Conservation (phyloP, 345 rosid species). For the Mallotus nudiflorus region DNA sequence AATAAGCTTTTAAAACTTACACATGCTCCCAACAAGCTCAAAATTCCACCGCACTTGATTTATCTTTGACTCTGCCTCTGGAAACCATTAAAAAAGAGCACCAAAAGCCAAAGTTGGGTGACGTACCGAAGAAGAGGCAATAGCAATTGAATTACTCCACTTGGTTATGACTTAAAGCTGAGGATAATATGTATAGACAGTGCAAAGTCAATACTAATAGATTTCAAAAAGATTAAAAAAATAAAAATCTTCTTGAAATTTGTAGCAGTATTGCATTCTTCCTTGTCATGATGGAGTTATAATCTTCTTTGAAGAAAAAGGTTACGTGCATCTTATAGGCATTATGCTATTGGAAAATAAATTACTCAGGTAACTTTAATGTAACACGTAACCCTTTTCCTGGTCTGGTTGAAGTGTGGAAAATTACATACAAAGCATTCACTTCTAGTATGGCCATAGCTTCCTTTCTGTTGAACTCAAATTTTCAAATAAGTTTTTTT, state of each 20-base stretch:
- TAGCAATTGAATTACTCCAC: slow-evolving; percentile 2
- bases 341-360: no score
- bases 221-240: neutral
- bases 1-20: slow-evolving; percentile 28
- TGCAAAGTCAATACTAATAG: neutral
- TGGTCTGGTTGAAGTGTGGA: no score
- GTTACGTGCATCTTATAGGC: neutral
- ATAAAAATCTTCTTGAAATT: neutral
- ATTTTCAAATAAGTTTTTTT: no score
- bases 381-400: no score
- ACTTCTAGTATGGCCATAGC: no score
- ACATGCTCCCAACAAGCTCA: slow-evolving; percentile 26
- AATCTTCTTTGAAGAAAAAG: neutral
- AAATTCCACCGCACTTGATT: slow-evolving; percentile 40
- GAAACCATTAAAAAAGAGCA: slow-evolving; percentile 13
- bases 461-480: no score
- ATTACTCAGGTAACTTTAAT: no score
- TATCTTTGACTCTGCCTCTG: slow-evolving; percentile 40
- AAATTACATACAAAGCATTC: no score
- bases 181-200: neutral
- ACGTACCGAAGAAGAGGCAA: slow-evolving; percentile 16
- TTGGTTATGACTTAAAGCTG: neutral
- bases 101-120: slow-evolving; percentile 19
- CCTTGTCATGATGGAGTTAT: neutral
- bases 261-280: neutral